A percentile compares a stretch with the other conserved stretches of the same genome.
Conservation (phyloP, 202 grass and related monocot species). For the Cymbopogon flexuosus region DNA sequence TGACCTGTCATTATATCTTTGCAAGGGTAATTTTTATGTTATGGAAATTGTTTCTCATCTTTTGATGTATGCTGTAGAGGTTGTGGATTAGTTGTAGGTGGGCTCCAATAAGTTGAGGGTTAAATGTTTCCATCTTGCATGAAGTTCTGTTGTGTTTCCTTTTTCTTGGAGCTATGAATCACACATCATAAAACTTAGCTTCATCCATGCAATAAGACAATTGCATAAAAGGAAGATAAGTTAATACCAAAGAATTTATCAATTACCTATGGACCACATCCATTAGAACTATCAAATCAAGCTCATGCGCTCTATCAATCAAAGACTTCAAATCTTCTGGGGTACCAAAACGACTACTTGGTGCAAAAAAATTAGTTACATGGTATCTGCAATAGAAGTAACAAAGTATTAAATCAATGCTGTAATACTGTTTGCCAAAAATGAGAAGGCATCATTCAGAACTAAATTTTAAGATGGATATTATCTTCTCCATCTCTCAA, state of each 20-base stretch:
- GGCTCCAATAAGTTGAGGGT: not conserved
- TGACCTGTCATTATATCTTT: not conserved
- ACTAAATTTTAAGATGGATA: not conserved
- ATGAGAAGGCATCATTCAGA: not conserved
- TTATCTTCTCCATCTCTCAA: not conserved
- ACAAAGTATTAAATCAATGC: constrained; percentile 5
- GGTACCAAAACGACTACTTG: constrained; percentile 98
- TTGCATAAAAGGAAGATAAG: not conserved
- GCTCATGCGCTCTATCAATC: constrained; percentile 94
- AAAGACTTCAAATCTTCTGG: constrained; percentile 97
- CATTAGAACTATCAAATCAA: constrained; percentile 89
- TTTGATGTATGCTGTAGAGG: not conserved
- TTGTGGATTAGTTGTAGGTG: not conserved
- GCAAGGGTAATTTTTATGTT: not conserved
- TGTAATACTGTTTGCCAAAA: not conserved
- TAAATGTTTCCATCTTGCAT: not conserved
- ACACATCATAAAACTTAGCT: not conserved
- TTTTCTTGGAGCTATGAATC: not conserved
- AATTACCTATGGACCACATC: constrained; percentile 96
- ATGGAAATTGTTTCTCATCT: not conserved
- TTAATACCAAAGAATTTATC: constrained; percentile 12
- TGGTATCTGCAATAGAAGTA: constrained; percentile 72
- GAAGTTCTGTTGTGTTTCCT: not conserved
- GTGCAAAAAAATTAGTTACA: constrained; percentile 98
- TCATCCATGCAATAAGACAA: not conserved